phyloP scores from a whole-genome alignment of 1,284 basidiomycete genomes.

The Marasmius tenuissimus region DNA sequence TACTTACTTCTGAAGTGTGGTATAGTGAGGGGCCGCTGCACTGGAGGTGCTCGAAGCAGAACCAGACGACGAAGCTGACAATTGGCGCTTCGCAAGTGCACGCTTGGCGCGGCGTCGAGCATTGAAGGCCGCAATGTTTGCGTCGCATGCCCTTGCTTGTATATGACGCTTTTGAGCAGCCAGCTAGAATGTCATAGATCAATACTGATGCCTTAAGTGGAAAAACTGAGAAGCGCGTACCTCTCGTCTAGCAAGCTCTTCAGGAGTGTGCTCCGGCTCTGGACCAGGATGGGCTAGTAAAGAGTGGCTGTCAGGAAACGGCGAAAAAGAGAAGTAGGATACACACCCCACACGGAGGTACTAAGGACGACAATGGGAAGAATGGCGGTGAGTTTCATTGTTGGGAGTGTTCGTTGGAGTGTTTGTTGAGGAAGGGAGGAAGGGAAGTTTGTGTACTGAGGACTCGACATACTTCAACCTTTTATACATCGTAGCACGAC shows the following conservation, averaged over 20 bases:
- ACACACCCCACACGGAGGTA: background rate
- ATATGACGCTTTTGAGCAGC: conserved; percentile 14
- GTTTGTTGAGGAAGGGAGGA: no score
- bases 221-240: background rate
- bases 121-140: conserved; percentile 20
- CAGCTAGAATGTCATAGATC: conserved; percentile 2
- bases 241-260: background rate
- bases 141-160: conserved; percentile 20
- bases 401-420: background rate
- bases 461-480: background rate
- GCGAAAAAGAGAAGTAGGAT: background rate
- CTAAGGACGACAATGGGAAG: background rate
- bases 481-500: no score
- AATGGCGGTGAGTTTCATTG: background rate
- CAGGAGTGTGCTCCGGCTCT: background rate
- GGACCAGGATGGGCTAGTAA: background rate
- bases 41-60: conserved; percentile 8
- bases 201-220: background rate
- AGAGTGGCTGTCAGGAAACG: background rate
- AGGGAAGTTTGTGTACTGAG: background rate
- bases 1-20: conserved; percentile 11
- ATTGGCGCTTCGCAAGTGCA: conserved; percentile 1
- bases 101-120: conserved; percentile 19
- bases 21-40: conserved; percentile 13
- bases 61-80: conserved; percentile 2